phyloP scores from a whole-genome alignment of 192 early-diverging fungal species.

The Coemansia guatemalensis region DNA sequence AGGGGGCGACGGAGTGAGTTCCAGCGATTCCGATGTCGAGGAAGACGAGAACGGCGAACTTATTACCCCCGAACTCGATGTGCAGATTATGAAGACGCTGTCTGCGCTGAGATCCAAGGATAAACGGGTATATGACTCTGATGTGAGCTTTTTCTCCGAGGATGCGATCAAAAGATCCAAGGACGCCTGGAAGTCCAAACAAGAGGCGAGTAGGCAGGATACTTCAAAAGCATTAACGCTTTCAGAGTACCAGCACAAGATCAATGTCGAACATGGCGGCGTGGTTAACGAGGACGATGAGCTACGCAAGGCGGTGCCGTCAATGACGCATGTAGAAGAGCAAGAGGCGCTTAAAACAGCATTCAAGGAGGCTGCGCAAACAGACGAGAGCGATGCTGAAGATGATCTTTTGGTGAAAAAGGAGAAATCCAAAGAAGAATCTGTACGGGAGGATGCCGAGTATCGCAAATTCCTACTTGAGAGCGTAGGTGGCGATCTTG shows the following conservation, averaged over 20 bases:
- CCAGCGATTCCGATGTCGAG: constrained; percentile 62
- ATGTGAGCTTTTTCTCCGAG: constrained; percentile 73
- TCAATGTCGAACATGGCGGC: constrained; percentile 52
- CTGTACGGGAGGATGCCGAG: constrained; percentile 81
- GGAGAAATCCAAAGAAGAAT: constrained; percentile 72
- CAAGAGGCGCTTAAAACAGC: constrained; percentile 75
- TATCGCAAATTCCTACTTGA: constrained; percentile 88
- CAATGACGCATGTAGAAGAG: constrained; percentile 77
- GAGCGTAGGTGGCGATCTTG: constrained; percentile 57
- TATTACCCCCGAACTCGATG: constrained; percentile 86
- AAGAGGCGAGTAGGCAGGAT: constrained; percentile 24
- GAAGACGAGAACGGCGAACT: constrained; percentile 81
- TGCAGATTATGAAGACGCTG: constrained; percentile 92
- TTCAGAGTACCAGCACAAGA: constrained; percentile 83
- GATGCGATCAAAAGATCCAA: constrained; percentile 38
- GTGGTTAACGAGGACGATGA: constrained; percentile 50
- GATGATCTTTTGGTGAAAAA: constrained; percentile 73
- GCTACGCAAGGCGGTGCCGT: constrained; percentile 3
- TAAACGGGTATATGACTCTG: constrained; percentile 79
- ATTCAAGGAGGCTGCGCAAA: constrained; percentile 64
- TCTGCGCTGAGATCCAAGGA: constrained; percentile 73
- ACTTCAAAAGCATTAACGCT: constrained; percentile 57
- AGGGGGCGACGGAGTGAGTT: constrained; percentile 40
- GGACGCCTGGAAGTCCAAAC: constrained; percentile 40
- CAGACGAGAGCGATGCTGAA: constrained; percentile 59